These are phyloP conservation scores for Hypholoma fasciculare DNA, from an alignment of 768 basidiomycete species.

Conservation along the genomic window DNA sequence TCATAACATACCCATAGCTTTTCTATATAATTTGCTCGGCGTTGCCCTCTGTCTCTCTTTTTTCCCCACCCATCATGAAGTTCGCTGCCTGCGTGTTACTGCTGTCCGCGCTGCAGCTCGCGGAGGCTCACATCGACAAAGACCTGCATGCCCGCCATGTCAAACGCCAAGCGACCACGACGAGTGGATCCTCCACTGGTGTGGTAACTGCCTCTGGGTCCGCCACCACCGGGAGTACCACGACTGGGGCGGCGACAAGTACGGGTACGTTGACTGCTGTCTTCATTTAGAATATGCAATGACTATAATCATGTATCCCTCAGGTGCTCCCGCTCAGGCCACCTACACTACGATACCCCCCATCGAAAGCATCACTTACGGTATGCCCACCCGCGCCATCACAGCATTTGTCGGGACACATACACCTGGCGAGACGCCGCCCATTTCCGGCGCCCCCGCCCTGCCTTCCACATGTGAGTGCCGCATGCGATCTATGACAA, in stretches of 20 bases:
- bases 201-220: background rate
- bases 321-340: slow-evolving; percentile 44
- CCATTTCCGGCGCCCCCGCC: slow-evolving; percentile 62
- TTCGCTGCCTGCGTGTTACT: background rate
- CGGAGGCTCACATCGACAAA: slow-evolving; percentile 1
- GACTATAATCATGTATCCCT: background rate
- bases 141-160: slow-evolving; percentile 4
- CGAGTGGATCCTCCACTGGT: background rate
- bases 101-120: slow-evolving; percentile 1
- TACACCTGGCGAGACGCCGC: slow-evolving; percentile 39
- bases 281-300: background rate
- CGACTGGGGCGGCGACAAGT: background rate
- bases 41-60: background rate
- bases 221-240: background rate
- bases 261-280: background rate
- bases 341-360: slow-evolving; percentile 55
- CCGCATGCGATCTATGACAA: background rate
- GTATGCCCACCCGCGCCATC: slow-evolving; percentile 57
- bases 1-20: background rate
- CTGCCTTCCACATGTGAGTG: slow-evolving; percentile 66
- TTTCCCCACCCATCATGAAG: slow-evolving; percentile 2
- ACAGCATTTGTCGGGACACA: slow-evolving; percentile 26
- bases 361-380: slow-evolving; percentile 56
- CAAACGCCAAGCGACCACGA: slow-evolving; percentile 1
- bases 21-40: background rate